Evolutionary conservation across 345 rosid species (phyloP).

Genomic region (Leavenworthia alabamica): DNA sequence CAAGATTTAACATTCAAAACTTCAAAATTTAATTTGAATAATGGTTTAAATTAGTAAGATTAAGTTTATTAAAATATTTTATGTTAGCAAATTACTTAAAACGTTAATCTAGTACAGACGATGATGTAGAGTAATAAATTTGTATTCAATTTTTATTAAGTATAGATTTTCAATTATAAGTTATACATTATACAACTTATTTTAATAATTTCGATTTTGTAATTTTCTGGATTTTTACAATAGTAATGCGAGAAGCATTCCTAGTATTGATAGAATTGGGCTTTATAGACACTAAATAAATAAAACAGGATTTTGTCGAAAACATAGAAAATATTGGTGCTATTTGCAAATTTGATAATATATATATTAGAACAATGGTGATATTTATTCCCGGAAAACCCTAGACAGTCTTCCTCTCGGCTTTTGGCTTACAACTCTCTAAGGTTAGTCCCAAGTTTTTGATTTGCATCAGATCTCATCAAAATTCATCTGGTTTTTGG

Average conservation of each 20-base stretch:
- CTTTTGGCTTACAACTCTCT: slow-evolving; percentile 5
- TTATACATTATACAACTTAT: no score
- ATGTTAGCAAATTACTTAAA: no score
- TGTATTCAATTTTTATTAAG: no score
- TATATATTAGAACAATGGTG: slow-evolving; percentile 11
- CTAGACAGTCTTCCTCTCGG: slow-evolving; percentile 1
- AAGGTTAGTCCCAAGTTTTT: slow-evolving; percentile 18
- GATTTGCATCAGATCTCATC: slow-evolving; percentile 7
- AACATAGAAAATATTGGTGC: not conserved
- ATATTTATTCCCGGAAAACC: slow-evolving; percentile 32
- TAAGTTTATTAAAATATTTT: no score
- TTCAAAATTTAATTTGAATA: no score
- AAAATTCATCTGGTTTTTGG: not conserved
- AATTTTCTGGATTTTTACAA: not conserved
- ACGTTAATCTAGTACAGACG: no score
- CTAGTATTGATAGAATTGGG: not conserved
- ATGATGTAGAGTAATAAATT: no score
- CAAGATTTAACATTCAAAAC: no score
- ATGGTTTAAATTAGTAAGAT: no score
- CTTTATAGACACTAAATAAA: not conserved
- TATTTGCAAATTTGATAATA: slow-evolving; percentile 15
- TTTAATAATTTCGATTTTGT: not conserved
- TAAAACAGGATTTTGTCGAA: not conserved
- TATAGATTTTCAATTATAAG: no score
- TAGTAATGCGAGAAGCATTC: not conserved